These are phyloP conservation scores for Penicillium daleae DNA, from an alignment of 495 filamentous ascomycete genomes.

Conservation along the genomic window DNA sequence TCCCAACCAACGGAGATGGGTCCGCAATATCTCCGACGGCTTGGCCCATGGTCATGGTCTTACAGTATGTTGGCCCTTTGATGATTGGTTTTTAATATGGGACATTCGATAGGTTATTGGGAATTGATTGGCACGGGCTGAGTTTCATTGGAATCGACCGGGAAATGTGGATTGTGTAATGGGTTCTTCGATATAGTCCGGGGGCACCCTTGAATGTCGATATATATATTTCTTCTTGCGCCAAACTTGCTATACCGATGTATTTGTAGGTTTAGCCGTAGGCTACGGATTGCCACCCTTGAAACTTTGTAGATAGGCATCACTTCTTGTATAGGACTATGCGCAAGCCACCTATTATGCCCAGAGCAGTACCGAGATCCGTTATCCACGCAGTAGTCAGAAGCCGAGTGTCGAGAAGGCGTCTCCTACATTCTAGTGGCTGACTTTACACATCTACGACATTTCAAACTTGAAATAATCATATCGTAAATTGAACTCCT, in stretches of 20 bases:
- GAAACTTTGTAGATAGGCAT: no score
- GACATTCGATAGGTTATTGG: not conserved
- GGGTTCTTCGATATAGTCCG: no score
- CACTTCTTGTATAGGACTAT: no score
- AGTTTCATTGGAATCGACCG: not conserved
- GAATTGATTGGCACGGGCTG: not conserved
- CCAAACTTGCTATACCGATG: no score
- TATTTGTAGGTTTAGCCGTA: no score
- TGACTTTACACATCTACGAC: slow-evolving; percentile 2
- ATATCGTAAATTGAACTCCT: slow-evolving; percentile 33
- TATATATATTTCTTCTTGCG: no score
- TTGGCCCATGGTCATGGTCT: not conserved
- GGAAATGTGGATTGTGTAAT: no score
- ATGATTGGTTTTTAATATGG: not conserved
- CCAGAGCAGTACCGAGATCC: not conserved
- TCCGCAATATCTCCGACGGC: slow-evolving; percentile 1
- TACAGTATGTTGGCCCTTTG: not conserved
- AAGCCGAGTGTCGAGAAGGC: not conserved
- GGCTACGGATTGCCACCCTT: no score
- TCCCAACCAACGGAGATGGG: not conserved
- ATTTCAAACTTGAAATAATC: slow-evolving; percentile 20
- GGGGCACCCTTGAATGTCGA: no score
- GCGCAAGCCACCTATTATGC: no score
- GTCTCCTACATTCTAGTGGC: not conserved
- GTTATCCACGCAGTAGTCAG: no score